A percentile compares a stretch with the other conserved stretches of the same genome.
These are phyloP conservation scores for Pezicula radicicola DNA, from an alignment of 2,329 filamentous ascomycete genomes.

Conservation along the genomic window DNA sequence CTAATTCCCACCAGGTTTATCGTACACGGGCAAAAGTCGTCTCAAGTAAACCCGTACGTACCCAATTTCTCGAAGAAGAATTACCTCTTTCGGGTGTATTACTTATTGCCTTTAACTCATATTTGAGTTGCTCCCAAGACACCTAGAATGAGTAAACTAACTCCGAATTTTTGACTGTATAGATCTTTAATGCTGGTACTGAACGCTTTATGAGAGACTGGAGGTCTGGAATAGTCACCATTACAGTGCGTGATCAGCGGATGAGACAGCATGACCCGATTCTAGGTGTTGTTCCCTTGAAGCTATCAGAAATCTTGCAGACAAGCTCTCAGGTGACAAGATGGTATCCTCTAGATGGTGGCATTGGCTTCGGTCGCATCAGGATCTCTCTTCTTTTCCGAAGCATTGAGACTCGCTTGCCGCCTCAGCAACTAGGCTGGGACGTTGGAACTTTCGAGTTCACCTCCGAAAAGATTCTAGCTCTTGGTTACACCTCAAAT, in stretches of 20 bases:
- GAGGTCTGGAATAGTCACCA: conserved; percentile 80
- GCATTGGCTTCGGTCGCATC: conserved; percentile 86
- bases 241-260: conserved; percentile 84
- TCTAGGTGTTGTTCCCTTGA: conserved; percentile 85
- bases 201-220: conserved; percentile 93
- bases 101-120: no score
- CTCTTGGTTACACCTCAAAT: conserved; percentile 57
- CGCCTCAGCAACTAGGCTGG: conserved; percentile 86
- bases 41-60: conserved; percentile 68
- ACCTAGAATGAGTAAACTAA: no score
- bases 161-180: no score
- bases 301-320: conserved; percentile 82
- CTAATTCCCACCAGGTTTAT: conserved; percentile 54
- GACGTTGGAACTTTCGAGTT: conserved; percentile 96
- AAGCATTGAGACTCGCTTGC: conserved; percentile 80
- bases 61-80: no score
- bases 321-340: conserved; percentile 78
- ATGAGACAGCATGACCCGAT: conserved; percentile 94
- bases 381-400: conserved; percentile 89
- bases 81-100: no score
- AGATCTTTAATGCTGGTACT: conserved; percentile 92
- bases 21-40: conserved; percentile 94
- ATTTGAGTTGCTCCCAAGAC: no score
- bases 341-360: conserved; percentile 96
- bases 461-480: conserved; percentile 64